A percentile compares a stretch with the other conserved stretches of the same genome.
These are phyloP conservation scores for Pythium phragmitis DNA, from an alignment of 352 stramenopile genomes.

Conservation along the genomic window DNA sequence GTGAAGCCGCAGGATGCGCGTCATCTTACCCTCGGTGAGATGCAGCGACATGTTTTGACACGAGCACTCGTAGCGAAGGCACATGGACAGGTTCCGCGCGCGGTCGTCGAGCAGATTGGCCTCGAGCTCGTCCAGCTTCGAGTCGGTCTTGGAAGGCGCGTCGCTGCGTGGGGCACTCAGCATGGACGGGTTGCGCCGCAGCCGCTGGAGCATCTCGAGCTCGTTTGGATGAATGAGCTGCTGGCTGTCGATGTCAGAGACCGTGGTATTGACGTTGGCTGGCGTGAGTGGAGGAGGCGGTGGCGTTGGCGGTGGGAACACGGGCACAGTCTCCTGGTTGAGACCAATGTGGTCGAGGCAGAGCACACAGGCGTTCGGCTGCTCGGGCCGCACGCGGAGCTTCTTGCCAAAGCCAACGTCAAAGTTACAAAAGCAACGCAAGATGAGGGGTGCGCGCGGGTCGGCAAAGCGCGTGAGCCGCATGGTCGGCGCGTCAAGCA, in stretches of 20 bases:
- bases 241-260: not conserved
- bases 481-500: constrained; percentile 46
- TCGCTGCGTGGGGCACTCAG: constrained; percentile 15
- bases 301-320: constrained; percentile 1
- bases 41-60: constrained; percentile 69
- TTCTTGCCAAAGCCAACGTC: constrained; percentile 56
- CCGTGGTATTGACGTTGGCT: not conserved
- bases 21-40: constrained; percentile 56
- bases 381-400: constrained; percentile 37
- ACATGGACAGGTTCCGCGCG: constrained; percentile 65
- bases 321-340: constrained; percentile 2
- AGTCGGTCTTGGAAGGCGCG: constrained; percentile 19
- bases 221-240: constrained; percentile 15
- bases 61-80: constrained; percentile 61
- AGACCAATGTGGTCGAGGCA: constrained; percentile 46
- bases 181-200: constrained; percentile 15
- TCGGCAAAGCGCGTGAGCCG: constrained; percentile 73
- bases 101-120: constrained; percentile 72
- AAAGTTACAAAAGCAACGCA: constrained; percentile 86
- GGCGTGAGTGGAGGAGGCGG: not conserved
- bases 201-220: constrained; percentile 28
- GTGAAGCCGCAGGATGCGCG: constrained; percentile 54
- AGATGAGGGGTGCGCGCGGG: constrained; percentile 57
- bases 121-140: constrained; percentile 53
- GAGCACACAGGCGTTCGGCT: constrained; percentile 51